phyloP scores from a whole-genome alignment of 2,329 filamentous ascomycete genomes.

The Neofusicoccum cordaticola region DNA sequence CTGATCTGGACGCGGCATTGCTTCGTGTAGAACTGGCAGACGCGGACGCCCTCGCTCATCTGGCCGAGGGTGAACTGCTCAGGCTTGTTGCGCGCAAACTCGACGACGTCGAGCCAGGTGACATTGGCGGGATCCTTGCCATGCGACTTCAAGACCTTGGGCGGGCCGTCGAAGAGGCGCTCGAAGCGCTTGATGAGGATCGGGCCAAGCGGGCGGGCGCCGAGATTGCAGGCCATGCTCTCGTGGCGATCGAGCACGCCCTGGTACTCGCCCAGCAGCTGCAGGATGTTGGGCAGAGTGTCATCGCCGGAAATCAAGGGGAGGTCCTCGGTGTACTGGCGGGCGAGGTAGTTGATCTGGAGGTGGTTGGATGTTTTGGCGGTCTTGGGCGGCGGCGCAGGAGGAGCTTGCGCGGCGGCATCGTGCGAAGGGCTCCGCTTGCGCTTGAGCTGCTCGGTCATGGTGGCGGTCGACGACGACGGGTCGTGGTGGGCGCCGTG shows the following conservation, averaged over 20 bases:
- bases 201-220: slow-evolving; percentile 76
- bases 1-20: slow-evolving; percentile 79
- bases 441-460: slow-evolving; percentile 42
- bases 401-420: slow-evolving; percentile 26
- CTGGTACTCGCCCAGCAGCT: slow-evolving; percentile 76
- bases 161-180: slow-evolving; percentile 77
- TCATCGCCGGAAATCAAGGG: slow-evolving; percentile 64
- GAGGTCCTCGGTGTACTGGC: slow-evolving; percentile 60
- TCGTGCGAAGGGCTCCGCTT: slow-evolving; percentile 46
- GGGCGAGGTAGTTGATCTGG: slow-evolving; percentile 66
- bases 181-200: slow-evolving; percentile 85
- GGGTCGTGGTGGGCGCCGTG: slow-evolving; percentile 6
- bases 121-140: slow-evolving; percentile 61
- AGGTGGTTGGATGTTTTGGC: slow-evolving; percentile 59
- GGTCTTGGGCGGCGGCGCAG: slow-evolving; percentile 47
- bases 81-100: slow-evolving; percentile 77
- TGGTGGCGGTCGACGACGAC: slow-evolving; percentile 10
- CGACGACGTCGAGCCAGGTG: slow-evolving; percentile 82
- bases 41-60: slow-evolving; percentile 64
- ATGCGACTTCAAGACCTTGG: slow-evolving; percentile 63
- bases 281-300: slow-evolving; percentile 69
- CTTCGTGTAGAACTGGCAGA: slow-evolving; percentile 80
- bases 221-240: slow-evolving; percentile 80
- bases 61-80: slow-evolving; percentile 73
- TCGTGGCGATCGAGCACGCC: slow-evolving; percentile 81